Base-by-base conservation (phyloP, 2,329 filamentous ascomycete genomes). In the Penicillium italicum region DNA sequence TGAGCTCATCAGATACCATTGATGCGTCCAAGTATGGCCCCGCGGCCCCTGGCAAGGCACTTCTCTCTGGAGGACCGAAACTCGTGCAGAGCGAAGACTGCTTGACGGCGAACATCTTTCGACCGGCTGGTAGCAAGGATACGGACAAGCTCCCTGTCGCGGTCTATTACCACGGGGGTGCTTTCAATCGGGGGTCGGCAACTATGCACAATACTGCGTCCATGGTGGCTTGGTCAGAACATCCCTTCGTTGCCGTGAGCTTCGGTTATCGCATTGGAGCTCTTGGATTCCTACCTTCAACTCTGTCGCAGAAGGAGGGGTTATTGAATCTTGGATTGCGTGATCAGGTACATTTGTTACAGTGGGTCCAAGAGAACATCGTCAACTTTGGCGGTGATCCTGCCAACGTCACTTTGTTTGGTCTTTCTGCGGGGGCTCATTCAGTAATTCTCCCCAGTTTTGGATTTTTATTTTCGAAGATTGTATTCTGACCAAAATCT, bases 211-310 rank as follows among this genome's bases (percentile, higher is more conserved):
- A 88, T 65, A 82, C 87, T 59, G 80, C 78, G 0, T 82, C 81
- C 34, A 83, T 89, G 72, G 80, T 87, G 14, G 77, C 80, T 5
- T 86, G 81, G 69, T 72, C 77, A 1, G 70, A 72, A 3, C 66
- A 69, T 30, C 76, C 77, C 0, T 76, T 78, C 24, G 69, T 80
- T 38, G 72, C 72, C 5, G 75, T 80, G 4, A 74, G 72, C 47
- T 75, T 80, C 47, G 75, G 77, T 50, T 79, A 79, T 54, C 69
- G 77, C 61, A 53, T 79, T 72, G 63, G 79, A 63, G 55, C 76
- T 68, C 62, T 90, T 65, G 89, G 89, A 0, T 91, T 93, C 71
- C 71, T 90, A 28, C 80, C 83, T 10, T 85, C 80, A n/a, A 69
- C 70, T 10, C 63, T 82, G 52, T 78, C 82, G 30, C 75, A 78